These are phyloP conservation scores for Cytospora piceicola DNA, from an alignment of 2,329 filamentous ascomycete species.

Conservation along the genomic window DNA sequence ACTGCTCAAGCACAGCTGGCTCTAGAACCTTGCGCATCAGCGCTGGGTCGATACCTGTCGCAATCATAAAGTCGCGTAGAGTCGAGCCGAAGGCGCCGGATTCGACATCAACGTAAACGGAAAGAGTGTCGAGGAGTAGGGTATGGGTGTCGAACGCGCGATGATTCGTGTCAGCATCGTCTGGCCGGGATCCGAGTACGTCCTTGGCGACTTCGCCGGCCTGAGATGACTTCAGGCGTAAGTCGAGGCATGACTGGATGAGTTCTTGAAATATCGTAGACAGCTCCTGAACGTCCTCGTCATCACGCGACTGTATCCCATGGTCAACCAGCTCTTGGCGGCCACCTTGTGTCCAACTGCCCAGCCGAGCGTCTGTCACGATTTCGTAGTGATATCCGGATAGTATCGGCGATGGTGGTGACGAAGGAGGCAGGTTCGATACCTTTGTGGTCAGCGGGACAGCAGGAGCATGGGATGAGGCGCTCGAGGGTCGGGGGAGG, in stretches of 20 bases:
- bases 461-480: constrained; percentile 41
- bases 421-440: constrained; percentile 35
- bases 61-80: constrained; percentile 70
- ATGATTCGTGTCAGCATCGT: constrained; percentile 54
- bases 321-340: constrained; percentile 69
- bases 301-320: constrained; percentile 65
- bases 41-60: constrained; percentile 71
- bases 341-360: constrained; percentile 69
- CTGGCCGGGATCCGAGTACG: constrained; percentile 64
- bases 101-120: constrained; percentile 76
- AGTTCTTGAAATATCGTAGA: constrained; percentile 84
- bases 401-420: constrained; percentile 41
- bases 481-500: constrained; percentile 43
- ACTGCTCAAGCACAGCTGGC: constrained; percentile 69
- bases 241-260: constrained; percentile 73
- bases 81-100: constrained; percentile 51
- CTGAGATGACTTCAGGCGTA: constrained; percentile 67
- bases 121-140: constrained; percentile 81
- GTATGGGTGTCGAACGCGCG: constrained; percentile 65
- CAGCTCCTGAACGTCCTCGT: constrained; percentile 70
- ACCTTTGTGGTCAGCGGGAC: constrained; percentile 25
- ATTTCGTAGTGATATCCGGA: constrained; percentile 72
- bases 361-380: constrained; percentile 70
- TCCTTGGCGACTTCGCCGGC: constrained; percentile 75
- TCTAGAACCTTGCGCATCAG: constrained; percentile 86